Evolutionary conservation across 1,284 basidiomycete genomes (phyloP), one percentile per base, ranked within the genome.

Genomic region (Prillingera fragicola): DNA sequence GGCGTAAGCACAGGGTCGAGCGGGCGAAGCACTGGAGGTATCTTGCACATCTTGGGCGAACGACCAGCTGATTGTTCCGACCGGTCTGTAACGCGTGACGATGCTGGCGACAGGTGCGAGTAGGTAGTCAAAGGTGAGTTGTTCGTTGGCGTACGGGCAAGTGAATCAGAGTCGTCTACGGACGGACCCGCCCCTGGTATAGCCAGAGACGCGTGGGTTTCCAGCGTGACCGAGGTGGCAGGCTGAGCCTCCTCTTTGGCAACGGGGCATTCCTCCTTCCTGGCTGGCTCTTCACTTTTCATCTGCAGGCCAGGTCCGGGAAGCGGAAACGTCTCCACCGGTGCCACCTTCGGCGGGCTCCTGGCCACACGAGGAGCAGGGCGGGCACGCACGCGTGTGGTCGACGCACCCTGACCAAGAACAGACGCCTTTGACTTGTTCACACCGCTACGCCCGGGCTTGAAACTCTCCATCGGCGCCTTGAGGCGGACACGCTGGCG

Each of bases 401-500:
- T 14, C 3, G 36, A 24, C 4, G 31, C 23, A 4, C 23, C 34
- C 3, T 33, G 10, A 3, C 50, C 50, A 5, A 52, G 29, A 4
- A 45, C 28, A 3, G 42, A 25, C 4, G 40, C 34, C 38, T 52
- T 52, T 27, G 43, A 36, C 22, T 33, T 39, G 41, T 51, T 52
- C n/a, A 24, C 24, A 14, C 29, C 29, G 7, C 29, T 17, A 15
- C 45, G 41, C 14, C 48, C 37, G 0, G 67, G 65, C 22, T 52
- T 48, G 54, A 70, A 70, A 31, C 52, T 59, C 21, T 67, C 66
- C 19, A 64, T 47, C 13, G 67, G 59, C 3, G 66, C 57, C 48
- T 67, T 68, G 17, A 58, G 54, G 27, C 52, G 53, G 18, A 68
- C 51, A 23, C 56, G 62, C 41, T 66, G 65, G 21, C 57, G 56